These are phyloP conservation scores for Annona squamosa DNA, from an alignment of 164 flowering plant genomes.

Conservation along the genomic window DNA sequence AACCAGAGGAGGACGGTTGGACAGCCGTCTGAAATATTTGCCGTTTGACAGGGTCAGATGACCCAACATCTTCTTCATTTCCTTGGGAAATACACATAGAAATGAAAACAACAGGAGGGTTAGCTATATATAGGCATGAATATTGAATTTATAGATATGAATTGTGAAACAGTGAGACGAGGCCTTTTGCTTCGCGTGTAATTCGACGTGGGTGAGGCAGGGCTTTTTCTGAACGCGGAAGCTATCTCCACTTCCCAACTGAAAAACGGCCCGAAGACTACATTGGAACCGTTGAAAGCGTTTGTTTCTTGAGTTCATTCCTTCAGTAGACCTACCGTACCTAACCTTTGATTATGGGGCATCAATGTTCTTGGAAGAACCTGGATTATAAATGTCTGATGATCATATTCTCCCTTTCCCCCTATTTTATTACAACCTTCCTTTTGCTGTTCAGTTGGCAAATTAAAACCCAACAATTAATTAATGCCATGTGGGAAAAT, in stretches of 20 bases:
- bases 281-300: constrained; percentile 17
- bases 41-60: too few species aligned
- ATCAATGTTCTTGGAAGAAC: too few species aligned
- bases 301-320: constrained; percentile 18
- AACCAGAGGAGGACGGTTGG: too few species aligned
- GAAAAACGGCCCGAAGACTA: constrained; percentile 24
- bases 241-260: constrained; percentile 29
- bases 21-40: too few species aligned
- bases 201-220: constrained; percentile 4
- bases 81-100: too few species aligned
- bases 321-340: constrained; percentile 15
- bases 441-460: background rate
- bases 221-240: constrained; percentile 22
- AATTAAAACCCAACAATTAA: constrained; percentile 4
- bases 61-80: too few species aligned
- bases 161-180: background rate
- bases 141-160: background rate
- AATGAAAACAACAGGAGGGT: too few species aligned
- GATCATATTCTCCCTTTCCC: background rate
- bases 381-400: too few species aligned
- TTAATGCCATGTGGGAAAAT: background rate
- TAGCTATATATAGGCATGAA: too few species aligned
- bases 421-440: background rate
- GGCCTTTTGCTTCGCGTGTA: background rate
- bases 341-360: background rate